Evolutionary conservation across 495 filamentous ascomycete species (phyloP), one percentile per base, ranked within the genome.

Genomic region (Hypoxylon perforatum): DNA sequence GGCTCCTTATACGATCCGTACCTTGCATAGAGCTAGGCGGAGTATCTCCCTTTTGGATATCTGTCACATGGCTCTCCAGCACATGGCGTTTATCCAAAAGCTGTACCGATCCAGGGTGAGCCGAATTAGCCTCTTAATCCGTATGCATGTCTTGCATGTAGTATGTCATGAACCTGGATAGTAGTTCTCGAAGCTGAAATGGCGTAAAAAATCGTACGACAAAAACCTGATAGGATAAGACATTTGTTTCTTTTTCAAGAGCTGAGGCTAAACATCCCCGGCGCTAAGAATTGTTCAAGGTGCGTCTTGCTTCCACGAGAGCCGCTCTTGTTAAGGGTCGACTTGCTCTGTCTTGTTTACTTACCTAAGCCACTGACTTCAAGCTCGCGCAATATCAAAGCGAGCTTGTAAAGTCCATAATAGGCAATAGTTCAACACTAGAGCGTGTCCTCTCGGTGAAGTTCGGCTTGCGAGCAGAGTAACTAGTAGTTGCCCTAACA

Each of bases 201-300:
- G 55, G 65, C 55, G 42, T 56, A 41, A 6, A n/a, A 1, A 15
- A 56, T 56, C 49, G 54, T 69, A 51, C 44, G 65, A 56, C 28
- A n/a, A 33, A 55, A 48, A n/a, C n/a, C n/a, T n/a, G 18, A 46
- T 17, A 36, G 19, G 1, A 35, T 25, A 10, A 22, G n/a, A 17
- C 38, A 44, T 28, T 44, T 2, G 3, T 23, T 15, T 44, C 19
- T 55, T 55, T 55, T 33, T 8, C 25, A 11, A 3, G 12, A 62
- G 58, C 48, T 61, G 38, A 46, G 44, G 3, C 21, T 38, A 23
- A 14, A 53, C 18, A 21, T 41, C n/a, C 12, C 15, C 25, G n/a
- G n/a, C n/a, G n/a, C n/a, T n/a, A n/a, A n/a, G n/a, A n/a, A n/a
- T n/a, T n/a, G n/a, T n/a, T n/a, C n/a, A n/a, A n/a, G n/a, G n/a